Evolutionary conservation across 805 yeast species (phyloP), one percentile per base, ranked within the genome.

Genomic region (Metschnikowia vanudenii): DNA sequence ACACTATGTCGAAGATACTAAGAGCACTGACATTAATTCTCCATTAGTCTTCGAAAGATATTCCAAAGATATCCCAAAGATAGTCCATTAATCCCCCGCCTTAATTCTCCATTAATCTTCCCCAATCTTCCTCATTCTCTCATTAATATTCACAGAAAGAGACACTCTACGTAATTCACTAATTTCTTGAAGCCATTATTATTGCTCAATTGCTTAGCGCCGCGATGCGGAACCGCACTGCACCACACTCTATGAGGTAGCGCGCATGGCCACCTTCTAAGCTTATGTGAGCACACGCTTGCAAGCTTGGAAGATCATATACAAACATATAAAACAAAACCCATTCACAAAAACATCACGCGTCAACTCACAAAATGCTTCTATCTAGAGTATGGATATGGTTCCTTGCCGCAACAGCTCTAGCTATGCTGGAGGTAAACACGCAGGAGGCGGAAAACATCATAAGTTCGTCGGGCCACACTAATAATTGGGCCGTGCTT

Each of bases 401-500:
- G 37, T 37, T 43, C 13, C n/a, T 6, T 11, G 31, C 37, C 5
- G 13, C 22, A n/a, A 8, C 14, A 4, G 10, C 37, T 11, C 4
- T 31, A 18, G 22, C 37, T 16, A 34, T 29, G 9, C 16, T 33
- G 14, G 30, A 33, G 13, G 34, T 19, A 4, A 19, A 30, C 17
- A 38, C 32, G 19, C 43, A 26, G 9, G 39, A 38, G 18, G 41
- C 46, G n/a, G 41, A 11, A 30, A 19, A 16, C 18, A 19, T 37
- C 43, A 61, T 66, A 36, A 52, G 52, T 43, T 55, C 59, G 12
- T 58, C 80, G 36, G 57, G 85, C 69, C 80, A 90, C 56, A 80
- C 83, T 28, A 80, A 80, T 59, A 80, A 80, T 61, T 80, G 84
- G 84, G 92, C 99, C 0, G 98, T 94, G 4, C 70, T 94, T 37